phyloP scores from a whole-genome alignment of 139 green algal species.

The Pleodorina starrii region DNA sequence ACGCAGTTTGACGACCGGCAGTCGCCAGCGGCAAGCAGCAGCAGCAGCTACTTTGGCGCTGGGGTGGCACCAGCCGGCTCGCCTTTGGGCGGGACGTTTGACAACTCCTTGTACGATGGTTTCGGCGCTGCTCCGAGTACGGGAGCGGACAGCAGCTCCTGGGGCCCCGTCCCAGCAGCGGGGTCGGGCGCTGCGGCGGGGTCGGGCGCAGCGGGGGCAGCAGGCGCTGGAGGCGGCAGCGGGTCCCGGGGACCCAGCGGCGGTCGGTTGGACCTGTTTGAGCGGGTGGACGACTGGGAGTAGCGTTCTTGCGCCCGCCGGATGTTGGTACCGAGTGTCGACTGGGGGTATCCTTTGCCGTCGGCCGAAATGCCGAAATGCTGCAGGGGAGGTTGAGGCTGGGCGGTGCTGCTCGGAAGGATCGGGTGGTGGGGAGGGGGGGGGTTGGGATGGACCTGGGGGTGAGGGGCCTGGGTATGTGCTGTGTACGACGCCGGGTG shows the following conservation, averaged over 20 bases:
- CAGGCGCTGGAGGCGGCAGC: background rate
- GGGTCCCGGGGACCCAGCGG: background rate
- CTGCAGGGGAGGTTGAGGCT: too few species aligned
- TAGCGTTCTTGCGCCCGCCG: too few species aligned
- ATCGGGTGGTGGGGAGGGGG: too few species aligned
- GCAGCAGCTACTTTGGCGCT: background rate
- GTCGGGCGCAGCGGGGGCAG: background rate
- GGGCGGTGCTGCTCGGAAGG: too few species aligned
- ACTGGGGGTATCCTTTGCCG: too few species aligned
- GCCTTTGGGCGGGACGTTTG: background rate
- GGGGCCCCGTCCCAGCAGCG: background rate
- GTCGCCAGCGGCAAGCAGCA: background rate
- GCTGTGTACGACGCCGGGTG: too few species aligned
- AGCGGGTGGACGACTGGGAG: conserved; percentile 59
- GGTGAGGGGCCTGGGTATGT: too few species aligned
- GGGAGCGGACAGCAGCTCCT: background rate
- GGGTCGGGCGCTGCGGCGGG: background rate
- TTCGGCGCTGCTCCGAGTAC: background rate
- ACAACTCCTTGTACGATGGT: background rate
- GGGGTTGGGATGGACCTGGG: too few species aligned
- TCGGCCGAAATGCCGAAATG: too few species aligned
- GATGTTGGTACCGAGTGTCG: too few species aligned
- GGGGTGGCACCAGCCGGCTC: background rate
- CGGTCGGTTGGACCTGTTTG: conserved; percentile 10
- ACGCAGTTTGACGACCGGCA: background rate